Evolutionary conservation across 495 filamentous ascomycete species (phyloP).

Genomic region (Daldinia grandis): DNA sequence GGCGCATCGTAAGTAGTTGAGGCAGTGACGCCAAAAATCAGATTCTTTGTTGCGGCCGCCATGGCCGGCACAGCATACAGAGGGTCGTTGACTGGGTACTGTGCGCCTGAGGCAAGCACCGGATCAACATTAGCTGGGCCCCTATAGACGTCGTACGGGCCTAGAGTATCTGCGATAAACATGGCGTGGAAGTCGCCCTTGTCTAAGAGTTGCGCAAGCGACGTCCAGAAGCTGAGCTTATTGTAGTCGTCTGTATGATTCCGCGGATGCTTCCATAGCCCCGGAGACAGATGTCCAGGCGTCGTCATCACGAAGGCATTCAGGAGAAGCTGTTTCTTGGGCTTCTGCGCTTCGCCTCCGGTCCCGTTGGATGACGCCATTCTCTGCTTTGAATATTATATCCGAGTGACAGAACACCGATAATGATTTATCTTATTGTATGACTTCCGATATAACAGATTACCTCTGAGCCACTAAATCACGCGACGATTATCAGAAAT

Average conservation of each 20-base stretch:
- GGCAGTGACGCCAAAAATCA: conserved; percentile 68
- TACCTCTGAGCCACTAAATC: not conserved
- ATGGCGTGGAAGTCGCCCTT: conserved; percentile 63
- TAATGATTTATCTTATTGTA: not conserved
- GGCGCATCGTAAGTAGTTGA: conserved; percentile 69
- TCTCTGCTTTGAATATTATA: not conserved
- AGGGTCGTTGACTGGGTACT: conserved; percentile 66
- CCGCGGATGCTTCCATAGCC: conserved; percentile 62
- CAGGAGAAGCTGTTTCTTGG: conserved; percentile 61
- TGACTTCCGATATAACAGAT: not conserved
- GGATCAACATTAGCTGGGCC: conserved; percentile 63
- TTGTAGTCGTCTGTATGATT: conserved; percentile 64
- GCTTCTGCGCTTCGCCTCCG: conserved; percentile 16
- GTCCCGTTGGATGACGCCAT: conserved; percentile 34
- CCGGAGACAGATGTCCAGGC: conserved; percentile 61
- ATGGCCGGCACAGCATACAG: conserved; percentile 49
- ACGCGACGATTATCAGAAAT: not conserved
- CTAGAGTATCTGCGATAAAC: conserved; percentile 57
- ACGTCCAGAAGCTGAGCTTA: conserved; percentile 50
- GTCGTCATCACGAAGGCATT: conserved; percentile 67
- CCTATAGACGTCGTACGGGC: conserved; percentile 68
- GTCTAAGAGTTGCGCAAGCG: conserved; percentile 54
- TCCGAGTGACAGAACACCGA: not conserved
- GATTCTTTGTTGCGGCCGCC: conserved; percentile 56
- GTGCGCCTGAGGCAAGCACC: conserved; percentile 61